Evolutionary conservation across 2,329 filamentous ascomycete species (phyloP).

Genomic region (Colletotrichum lentis): DNA sequence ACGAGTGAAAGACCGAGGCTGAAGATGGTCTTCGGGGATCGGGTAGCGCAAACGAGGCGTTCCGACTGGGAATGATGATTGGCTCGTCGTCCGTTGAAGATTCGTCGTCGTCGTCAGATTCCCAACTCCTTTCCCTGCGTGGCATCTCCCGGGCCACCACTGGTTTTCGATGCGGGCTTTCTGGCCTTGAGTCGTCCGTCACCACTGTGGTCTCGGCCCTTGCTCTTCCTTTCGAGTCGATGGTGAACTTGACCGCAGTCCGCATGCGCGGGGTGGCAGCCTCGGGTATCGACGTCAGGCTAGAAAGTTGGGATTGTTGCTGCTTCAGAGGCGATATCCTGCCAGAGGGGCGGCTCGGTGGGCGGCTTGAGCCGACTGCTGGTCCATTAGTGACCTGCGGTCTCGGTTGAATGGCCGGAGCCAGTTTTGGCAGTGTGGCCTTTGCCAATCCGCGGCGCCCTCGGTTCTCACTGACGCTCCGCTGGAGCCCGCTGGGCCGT

Average conservation of each 20-base stretch:
- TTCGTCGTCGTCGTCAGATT: constrained; percentile 61
- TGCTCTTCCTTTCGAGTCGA: constrained; percentile 68
- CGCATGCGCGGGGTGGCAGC: constrained; percentile 55
- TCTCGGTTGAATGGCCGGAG: constrained; percentile 54
- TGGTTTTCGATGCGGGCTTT: constrained; percentile 21
- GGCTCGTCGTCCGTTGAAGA: constrained; percentile 71
- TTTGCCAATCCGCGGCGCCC: constrained; percentile 55
- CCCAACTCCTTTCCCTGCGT: constrained; percentile 49
- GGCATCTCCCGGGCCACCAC: constrained; percentile 41
- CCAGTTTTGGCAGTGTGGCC: constrained; percentile 56
- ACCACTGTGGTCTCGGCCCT: constrained; percentile 62
- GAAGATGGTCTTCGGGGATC: constrained; percentile 60
- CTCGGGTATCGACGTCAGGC: constrained; percentile 67
- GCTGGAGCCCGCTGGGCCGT: constrained; percentile 58
- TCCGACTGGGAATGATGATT: constrained; percentile 70
- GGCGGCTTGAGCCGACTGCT: constrained; percentile 47
- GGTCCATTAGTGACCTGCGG: constrained; percentile 46
- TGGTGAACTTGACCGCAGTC: constrained; percentile 68
- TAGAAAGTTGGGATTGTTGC: constrained; percentile 60
- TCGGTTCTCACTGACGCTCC: constrained; percentile 64
- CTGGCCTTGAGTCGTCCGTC: constrained; percentile 45
- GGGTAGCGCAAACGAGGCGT: constrained; percentile 65
- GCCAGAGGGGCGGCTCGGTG: constrained; percentile 53
- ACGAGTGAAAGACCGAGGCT: constrained; percentile 57
- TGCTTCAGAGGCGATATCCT: constrained; percentile 62